Percentiles rank a stretch among this genome's conserved stretches.
These are phyloP conservation scores for Pestalotiopsis sp. DNA, from an alignment of 2,329 filamentous ascomycete species.

Conservation along the genomic window DNA sequence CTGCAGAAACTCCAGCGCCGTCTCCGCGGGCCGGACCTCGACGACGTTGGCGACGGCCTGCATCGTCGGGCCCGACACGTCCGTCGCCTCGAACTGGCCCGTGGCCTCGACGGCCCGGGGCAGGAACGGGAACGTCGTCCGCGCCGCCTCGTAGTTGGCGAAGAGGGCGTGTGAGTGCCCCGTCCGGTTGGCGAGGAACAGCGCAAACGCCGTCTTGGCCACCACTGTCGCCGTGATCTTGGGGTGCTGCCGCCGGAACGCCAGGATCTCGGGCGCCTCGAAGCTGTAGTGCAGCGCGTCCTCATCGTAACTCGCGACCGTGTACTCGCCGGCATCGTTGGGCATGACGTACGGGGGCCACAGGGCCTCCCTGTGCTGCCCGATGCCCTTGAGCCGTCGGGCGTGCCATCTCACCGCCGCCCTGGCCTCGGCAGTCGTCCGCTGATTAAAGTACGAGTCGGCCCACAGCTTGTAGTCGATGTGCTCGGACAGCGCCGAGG, in stretches of 20 bases:
- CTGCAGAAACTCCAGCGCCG: slow-evolving; percentile 15
- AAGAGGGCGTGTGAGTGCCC: slow-evolving; percentile 22
- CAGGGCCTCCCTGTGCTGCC: not conserved
- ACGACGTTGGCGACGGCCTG: slow-evolving; percentile 20
- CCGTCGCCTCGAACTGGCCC: slow-evolving; percentile 17
- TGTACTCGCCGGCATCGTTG: not conserved
- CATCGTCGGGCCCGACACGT: slow-evolving; percentile 20
- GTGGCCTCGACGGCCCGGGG: slow-evolving; percentile 13
- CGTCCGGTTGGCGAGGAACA: slow-evolving; percentile 20
- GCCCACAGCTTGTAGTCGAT: slow-evolving; percentile 22
- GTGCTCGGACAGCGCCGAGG: slow-evolving; percentile 15
- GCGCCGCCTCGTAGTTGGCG: slow-evolving; percentile 18
- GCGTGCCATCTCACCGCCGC: slow-evolving; percentile 18
- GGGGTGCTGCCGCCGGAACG: slow-evolving; percentile 15
- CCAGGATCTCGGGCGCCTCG: slow-evolving; percentile 14
- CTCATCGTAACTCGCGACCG: slow-evolving; percentile 7
- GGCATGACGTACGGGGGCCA: slow-evolving; percentile 12
- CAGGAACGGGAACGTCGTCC: slow-evolving; percentile 20
- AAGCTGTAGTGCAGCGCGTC: slow-evolving; percentile 17
- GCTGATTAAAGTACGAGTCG: slow-evolving; percentile 19
- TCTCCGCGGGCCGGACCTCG: slow-evolving; percentile 9
- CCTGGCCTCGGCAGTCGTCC: slow-evolving; percentile 14
- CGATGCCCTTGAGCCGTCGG: slow-evolving; percentile 3
- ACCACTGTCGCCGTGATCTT: slow-evolving; percentile 14
- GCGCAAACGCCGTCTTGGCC: slow-evolving; percentile 18